These are phyloP conservation scores for Heliosperma pusillum DNA, from an alignment of 148 eudicot genomes.

Conservation along the genomic window DNA sequence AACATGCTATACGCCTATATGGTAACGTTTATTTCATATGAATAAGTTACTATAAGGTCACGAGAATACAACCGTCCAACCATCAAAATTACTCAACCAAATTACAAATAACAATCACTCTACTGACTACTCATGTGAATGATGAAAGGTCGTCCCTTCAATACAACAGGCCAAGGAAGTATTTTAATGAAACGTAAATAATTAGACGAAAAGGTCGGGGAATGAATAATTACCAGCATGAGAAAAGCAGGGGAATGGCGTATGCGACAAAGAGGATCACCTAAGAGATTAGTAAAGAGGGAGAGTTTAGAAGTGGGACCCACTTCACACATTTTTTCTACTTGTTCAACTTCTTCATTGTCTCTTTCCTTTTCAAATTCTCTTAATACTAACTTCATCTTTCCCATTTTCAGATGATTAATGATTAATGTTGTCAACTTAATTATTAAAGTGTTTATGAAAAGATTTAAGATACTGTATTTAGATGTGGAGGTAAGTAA, in stretches of 20 bases:
- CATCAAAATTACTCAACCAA: not conserved
- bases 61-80: slow-evolving; percentile 9
- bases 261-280: slow-evolving; percentile 89
- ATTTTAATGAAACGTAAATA: too few species aligned
- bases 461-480: not conserved
- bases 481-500: not conserved
- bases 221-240: slow-evolving; percentile 60
- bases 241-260: slow-evolving; percentile 86
- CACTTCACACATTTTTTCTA: slow-evolving; percentile 78
- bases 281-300: slow-evolving; percentile 74
- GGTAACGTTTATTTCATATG: not conserved
- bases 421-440: not conserved
- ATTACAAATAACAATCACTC: not conserved
- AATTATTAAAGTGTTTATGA: not conserved
- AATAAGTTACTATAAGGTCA: not conserved
- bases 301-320: slow-evolving; percentile 65
- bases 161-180: too few species aligned
- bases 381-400: slow-evolving; percentile 46
- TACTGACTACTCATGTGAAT: not conserved
- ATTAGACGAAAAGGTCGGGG: not conserved
- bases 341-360: slow-evolving; percentile 49
- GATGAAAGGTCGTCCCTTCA: not conserved
- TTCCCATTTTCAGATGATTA: not conserved
- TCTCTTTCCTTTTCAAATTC: slow-evolving; percentile 50
- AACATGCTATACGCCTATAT: not conserved